Evolutionary conservation across 2,329 filamentous ascomycete genomes (phyloP), one percentile per base, ranked within the genome.

Genomic region (Pseudomassariella vexata): DNA sequence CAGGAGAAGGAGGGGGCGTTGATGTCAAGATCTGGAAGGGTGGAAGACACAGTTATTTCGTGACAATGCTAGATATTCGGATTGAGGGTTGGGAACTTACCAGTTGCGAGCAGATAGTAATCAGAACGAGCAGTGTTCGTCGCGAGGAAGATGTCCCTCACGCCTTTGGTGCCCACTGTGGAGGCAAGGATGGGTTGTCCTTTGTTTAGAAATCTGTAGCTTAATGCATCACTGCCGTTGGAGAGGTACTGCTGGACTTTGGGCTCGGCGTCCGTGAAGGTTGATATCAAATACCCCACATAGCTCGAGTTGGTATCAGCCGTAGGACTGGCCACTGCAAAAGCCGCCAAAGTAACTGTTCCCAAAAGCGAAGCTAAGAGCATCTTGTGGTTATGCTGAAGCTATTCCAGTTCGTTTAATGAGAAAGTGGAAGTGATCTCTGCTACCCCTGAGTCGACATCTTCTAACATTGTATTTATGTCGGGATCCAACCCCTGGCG

Each of bases 21-120:
- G 7, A 61, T 57, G 21, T 60, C 56, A 9, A 61, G 45, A 22
- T 60, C 57, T 59, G 19, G 9, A n/a, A n/a, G n/a, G n/a, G n/a
- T n/a, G n/a, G n/a, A n/a, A n/a, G n/a, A n/a, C n/a, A n/a, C n/a
- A n/a, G n/a, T n/a, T n/a, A n/a, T n/a, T n/a, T n/a, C n/a, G n/a
- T n/a, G n/a, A n/a, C n/a, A n/a, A n/a, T n/a, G 15, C n/a, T n/a
- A 16, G 1, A 8, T 16, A 2, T 12, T 35, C 5, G 23, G 7
- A 21, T 19, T 9, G 10, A 5, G 10, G 15, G 11, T 5, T 1
- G 4, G 7, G 5, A 0, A 16, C 46, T 35, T 39, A 56, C 57
- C 57, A 2, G 58, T 61, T 2, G 54, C 56, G 16, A 61, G 48
- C 24, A 55, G 32, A 25, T 52, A 59, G 32, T 49, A 61, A 30